Evolutionary conservation across 495 filamentous ascomycete species (phyloP), one percentile per base, ranked within the genome.

Genomic region (Penicillium lividum): DNA sequence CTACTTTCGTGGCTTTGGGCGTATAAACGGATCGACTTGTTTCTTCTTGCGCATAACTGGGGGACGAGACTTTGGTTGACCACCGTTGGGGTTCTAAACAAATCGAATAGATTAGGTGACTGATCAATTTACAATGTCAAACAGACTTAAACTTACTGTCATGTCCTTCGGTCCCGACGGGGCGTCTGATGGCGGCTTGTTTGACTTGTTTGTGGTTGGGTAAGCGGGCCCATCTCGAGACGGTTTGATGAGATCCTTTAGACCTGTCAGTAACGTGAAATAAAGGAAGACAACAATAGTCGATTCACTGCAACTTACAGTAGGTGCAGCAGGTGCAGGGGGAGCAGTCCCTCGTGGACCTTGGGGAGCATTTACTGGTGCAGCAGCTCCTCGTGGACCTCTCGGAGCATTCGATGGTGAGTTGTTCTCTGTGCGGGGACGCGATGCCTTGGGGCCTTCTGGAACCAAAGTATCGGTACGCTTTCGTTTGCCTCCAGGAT

Each of bases 1-100:
- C 33, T 27, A 22, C 7, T 40, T 22, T 52, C 70, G 74, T 51
- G 67, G 71, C 58, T 81, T 84, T 6, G 80, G 80, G 22, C 77
- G 68, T 48, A 84, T 82, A 47, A 84, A 84, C 1, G 80, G 79
- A 62, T 83, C 79, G 9, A 54, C 74, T 38, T 79, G 72, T 57
- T 80, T 81, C 60, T 74, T 80, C 53, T 74, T 77, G 44, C 77
- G 78, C 58, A 74, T 72, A 15, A 73, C 73, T 10, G 74, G 75
- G 15, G 67, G 73, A 53, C 73, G 56, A 7, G 61, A 61, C 31
- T 57, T 69, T 3, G 56, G 55, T 27, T 56, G 54, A 53, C 31
- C 31, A n/a, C 25, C 42, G 15, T 59, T 54, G 5, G 52, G 25
- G 51, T 58, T 40, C 62, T 68, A 56, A 11, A 54, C 46, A 11